These are phyloP conservation scores for Caloboletus inedulis DNA, from an alignment of 1,284 basidiomycete species.

Conservation along the genomic window DNA sequence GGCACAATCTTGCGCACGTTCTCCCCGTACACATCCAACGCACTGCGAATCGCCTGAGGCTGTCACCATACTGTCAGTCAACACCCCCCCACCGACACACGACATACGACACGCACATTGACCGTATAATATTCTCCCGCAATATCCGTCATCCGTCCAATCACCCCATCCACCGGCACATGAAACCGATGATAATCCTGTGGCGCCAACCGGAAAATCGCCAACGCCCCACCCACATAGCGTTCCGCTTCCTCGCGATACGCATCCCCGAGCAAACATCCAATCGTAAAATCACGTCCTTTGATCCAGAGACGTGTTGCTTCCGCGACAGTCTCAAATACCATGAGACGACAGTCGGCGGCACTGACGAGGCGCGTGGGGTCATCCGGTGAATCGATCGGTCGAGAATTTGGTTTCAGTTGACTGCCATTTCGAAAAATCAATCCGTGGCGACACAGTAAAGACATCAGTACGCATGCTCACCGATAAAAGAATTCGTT, in stretches of 20 bases:
- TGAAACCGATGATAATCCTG: slow-evolving; percentile 99
- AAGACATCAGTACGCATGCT: not conserved
- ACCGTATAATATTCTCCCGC: slow-evolving; percentile 91
- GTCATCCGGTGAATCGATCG: slow-evolving; percentile 71
- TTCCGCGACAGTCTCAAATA: slow-evolving; percentile 80
- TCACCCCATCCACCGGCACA: slow-evolving; percentile 80
- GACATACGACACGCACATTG: slow-evolving; percentile 53
- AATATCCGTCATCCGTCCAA: slow-evolving; percentile 80
- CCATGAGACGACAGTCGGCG: slow-evolving; percentile 94
- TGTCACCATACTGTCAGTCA: slow-evolving; percentile 26
- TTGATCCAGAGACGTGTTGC: slow-evolving; percentile 97
- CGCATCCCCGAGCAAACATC: slow-evolving; percentile 73
- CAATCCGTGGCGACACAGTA: slow-evolving; percentile 30
- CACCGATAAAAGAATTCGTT: slow-evolving; percentile 85
- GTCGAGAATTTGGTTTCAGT: slow-evolving; percentile 81
- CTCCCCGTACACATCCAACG: slow-evolving; percentile 92
- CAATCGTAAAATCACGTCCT: slow-evolving; percentile 87
- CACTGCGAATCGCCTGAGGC: slow-evolving; percentile 79
- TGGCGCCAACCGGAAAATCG: slow-evolving; percentile 90
- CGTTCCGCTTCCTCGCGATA: slow-evolving; percentile 67
- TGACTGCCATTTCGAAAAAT: slow-evolving; percentile 52
- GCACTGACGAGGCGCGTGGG: slow-evolving; percentile 77
- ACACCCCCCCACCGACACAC: too few relatives aligned
- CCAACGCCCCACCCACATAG: slow-evolving; percentile 75
- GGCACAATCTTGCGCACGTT: slow-evolving; percentile 89